phyloP scores from a whole-genome alignment of 192 early-diverging fungal species.

The Piromyces finnis region DNA sequence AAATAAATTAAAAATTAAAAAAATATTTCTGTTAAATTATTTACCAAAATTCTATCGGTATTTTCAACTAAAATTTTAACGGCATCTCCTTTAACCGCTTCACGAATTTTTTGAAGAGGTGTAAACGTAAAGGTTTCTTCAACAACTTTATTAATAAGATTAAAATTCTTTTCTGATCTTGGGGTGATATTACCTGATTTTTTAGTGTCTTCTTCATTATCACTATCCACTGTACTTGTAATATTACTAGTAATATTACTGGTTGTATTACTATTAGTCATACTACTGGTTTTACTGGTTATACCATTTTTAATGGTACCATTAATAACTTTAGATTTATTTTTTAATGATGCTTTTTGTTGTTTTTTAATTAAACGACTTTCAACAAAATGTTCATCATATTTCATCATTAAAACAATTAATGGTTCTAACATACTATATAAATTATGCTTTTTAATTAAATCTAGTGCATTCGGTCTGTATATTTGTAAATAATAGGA shows the following conservation, averaged over 20 bases:
- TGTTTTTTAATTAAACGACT: slow-evolving; percentile 13
- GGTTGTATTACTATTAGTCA: slow-evolving; percentile 10
- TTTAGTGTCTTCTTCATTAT: slow-evolving; percentile 18
- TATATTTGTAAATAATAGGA: slow-evolving; percentile 60
- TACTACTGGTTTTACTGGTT: neutral
- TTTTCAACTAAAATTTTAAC: slow-evolving; percentile 68
- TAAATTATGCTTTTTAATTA: slow-evolving; percentile 59
- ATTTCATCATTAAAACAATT: slow-evolving; percentile 63
- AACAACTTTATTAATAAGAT: neutral
- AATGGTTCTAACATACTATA: slow-evolving; percentile 63
- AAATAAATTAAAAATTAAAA: neutral
- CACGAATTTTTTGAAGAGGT: neutral
- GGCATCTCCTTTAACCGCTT: slow-evolving; percentile 12
- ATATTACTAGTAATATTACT: neutral
- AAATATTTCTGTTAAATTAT: neutral
- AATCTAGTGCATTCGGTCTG: slow-evolving; percentile 50
- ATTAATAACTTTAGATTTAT: slow-evolving; percentile 2
- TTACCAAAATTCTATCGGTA: slow-evolving; percentile 66
- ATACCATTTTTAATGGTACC: neutral
- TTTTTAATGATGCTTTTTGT: neutral
- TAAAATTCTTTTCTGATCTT: neutral
- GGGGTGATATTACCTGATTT: slow-evolving; percentile 3
- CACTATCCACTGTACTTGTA: neutral
- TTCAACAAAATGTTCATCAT: slow-evolving; percentile 44
- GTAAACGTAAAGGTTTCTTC: neutral